Evolutionary conservation across 2,329 filamentous ascomycete species (phyloP).

Genomic region (Pseudonectria foliicola): DNA sequence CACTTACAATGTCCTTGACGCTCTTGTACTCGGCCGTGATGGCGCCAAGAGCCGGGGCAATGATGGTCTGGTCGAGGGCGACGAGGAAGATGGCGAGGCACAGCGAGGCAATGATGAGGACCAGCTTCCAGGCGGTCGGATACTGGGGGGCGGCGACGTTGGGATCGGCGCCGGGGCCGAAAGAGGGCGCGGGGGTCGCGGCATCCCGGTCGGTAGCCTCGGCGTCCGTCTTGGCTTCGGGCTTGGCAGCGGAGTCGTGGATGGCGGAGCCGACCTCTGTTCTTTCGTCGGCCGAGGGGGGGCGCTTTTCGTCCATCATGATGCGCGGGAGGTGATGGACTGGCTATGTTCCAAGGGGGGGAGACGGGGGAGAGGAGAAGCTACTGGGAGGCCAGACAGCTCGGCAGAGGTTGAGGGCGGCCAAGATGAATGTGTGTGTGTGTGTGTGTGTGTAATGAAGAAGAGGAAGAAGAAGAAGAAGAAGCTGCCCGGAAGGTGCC

Average conservation of each 20-base stretch:
- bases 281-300: slow-evolving; percentile 23
- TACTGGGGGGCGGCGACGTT: slow-evolving; percentile 23
- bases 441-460: no score
- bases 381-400: background rate
- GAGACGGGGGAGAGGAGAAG: background rate
- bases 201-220: slow-evolving; percentile 8
- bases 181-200: slow-evolving; percentile 3
- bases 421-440: no score
- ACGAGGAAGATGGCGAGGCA: slow-evolving; percentile 42
- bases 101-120: slow-evolving; percentile 36
- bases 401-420: background rate
- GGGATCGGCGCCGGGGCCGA: background rate
- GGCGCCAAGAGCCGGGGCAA: slow-evolving; percentile 44
- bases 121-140: slow-evolving; percentile 32
- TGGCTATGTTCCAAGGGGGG: slow-evolving; percentile 1
- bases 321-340: slow-evolving; percentile 10
- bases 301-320: slow-evolving; percentile 16
- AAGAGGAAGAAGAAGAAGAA: no score
- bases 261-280: slow-evolving; percentile 24
- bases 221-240: background rate
- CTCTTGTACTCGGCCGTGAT: slow-evolving; percentile 40
- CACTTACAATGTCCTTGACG: slow-evolving; percentile 38
- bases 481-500: no score
- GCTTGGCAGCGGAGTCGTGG: slow-evolving; percentile 8
- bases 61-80: slow-evolving; percentile 45